Percentiles rank a stretch among this genome's conserved stretches.
Evolutionary conservation across 768 basidiomycete genomes (phyloP).

Genomic region (Calocybe gangraenosa): DNA sequence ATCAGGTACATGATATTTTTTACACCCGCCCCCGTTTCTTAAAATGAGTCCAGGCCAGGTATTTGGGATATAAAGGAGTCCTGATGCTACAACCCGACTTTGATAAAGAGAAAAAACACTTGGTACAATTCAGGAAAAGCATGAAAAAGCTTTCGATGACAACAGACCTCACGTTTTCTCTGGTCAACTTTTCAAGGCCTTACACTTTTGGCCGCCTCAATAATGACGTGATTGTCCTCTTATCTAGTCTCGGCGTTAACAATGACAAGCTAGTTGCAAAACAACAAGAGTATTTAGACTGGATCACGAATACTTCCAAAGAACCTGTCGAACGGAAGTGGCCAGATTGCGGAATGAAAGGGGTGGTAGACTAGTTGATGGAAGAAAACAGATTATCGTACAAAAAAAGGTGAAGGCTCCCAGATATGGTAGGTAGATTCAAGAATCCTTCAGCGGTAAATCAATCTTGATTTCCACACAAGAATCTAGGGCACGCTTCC

Average conservation of each 20-base stretch:
- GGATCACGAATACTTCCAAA: constrained; percentile 48
- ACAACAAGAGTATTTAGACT: constrained; percentile 54
- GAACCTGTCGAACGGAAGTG: constrained; percentile 45
- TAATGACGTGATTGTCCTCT: constrained; percentile 66
- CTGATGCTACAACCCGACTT: constrained; percentile 63
- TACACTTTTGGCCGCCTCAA: constrained; percentile 65
- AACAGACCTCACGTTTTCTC: constrained; percentile 56
- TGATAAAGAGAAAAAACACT: constrained; percentile 34
- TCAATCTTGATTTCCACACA: constrained; percentile 26
- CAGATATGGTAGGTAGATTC: too few relatives aligned
- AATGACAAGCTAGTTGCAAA: constrained; percentile 50
- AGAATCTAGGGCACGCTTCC: constrained; percentile 48
- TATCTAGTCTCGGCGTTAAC: constrained; percentile 59
- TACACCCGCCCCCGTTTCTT: too few relatives aligned
- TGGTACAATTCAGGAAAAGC: constrained; percentile 59
- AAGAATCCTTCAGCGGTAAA: not conserved
- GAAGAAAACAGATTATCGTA: too few relatives aligned
- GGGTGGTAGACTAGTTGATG: too few relatives aligned
- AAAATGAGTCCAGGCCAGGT: too few relatives aligned
- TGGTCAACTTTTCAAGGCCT: constrained; percentile 60
- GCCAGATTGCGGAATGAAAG: constrained; percentile 45
- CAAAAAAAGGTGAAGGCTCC: too few relatives aligned
- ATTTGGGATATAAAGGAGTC: constrained; percentile 71
- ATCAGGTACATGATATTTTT: too few relatives aligned
- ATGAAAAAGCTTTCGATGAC: constrained; percentile 68